Evolutionary conservation across 2,329 filamentous ascomycete species (phyloP).

Genomic region (Colletotrichum spinosum): DNA sequence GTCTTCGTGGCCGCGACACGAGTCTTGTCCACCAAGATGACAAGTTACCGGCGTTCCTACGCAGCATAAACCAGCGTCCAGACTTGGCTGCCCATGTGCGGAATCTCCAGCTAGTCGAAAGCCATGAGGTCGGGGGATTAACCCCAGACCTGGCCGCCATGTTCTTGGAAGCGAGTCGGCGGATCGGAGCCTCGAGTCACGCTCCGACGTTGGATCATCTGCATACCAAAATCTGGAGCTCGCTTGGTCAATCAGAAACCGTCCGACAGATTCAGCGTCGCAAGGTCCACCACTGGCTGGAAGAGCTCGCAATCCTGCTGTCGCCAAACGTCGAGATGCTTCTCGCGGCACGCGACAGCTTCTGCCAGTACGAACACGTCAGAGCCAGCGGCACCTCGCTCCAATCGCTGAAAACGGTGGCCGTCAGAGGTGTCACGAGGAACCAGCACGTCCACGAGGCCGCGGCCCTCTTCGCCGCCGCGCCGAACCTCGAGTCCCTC

Average conservation of each 20-base stretch:
- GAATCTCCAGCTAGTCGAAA: slow-evolving; percentile 21
- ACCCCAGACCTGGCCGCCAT: slow-evolving; percentile 7
- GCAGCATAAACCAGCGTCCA: slow-evolving; percentile 15
- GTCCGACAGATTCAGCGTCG: slow-evolving; percentile 10
- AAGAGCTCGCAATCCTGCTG: slow-evolving; percentile 22
- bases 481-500: slow-evolving; percentile 22
- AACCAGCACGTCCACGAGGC: slow-evolving; percentile 30
- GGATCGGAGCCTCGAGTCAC: not conserved
- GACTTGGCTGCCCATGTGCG: slow-evolving; percentile 11
- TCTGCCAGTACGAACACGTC: slow-evolving; percentile 20
- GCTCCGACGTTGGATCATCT: slow-evolving; percentile 8
- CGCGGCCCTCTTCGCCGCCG: slow-evolving; percentile 10
- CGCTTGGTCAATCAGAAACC: not conserved
- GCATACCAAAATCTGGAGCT: slow-evolving; percentile 4
- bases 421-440: slow-evolving; percentile 5
- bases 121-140: slow-evolving; percentile 13
- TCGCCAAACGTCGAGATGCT: slow-evolving; percentile 19
- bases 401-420: not conserved
- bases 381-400: slow-evolving; percentile 11
- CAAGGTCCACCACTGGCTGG: slow-evolving; percentile 27
- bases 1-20: not conserved
- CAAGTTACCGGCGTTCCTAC: slow-evolving; percentile 14
- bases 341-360: slow-evolving; percentile 21
- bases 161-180: slow-evolving; percentile 7
- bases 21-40: not conserved